Evolutionary conservation across 192 early-diverging fungal genomes (phyloP).

Genomic region (Umbelopsis sp.): DNA sequence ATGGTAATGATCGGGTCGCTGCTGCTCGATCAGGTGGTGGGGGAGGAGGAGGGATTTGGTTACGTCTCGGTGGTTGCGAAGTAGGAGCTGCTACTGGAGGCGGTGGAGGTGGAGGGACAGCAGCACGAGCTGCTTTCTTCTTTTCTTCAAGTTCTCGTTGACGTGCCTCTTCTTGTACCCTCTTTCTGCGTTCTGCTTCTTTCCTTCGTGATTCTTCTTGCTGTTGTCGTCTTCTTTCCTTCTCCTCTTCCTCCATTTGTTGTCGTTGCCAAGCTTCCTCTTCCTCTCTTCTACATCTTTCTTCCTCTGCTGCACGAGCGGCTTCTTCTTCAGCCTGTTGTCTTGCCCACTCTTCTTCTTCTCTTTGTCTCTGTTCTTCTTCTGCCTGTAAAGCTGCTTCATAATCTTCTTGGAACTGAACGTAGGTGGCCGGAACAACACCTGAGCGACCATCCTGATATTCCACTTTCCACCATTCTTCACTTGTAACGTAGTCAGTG

Average conservation of each 20-base stretch:
- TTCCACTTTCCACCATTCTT: conserved; percentile 89
- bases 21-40: conserved; percentile 22
- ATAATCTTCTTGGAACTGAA: conserved; percentile 32
- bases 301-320: conserved; percentile 19
- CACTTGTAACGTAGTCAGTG: conserved; percentile 77
- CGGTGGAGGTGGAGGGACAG: conserved; percentile 21
- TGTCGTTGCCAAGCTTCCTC: conserved; percentile 18
- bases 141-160: conserved; percentile 26
- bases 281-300: conserved; percentile 26
- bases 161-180: conserved; percentile 28
- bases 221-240: conserved; percentile 16
- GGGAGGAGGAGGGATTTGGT: conserved; percentile 33
- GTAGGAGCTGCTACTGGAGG: neutral
- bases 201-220: conserved; percentile 26
- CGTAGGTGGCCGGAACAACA: conserved; percentile 84
- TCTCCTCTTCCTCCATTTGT: conserved; percentile 16
- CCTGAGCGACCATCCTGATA: conserved; percentile 63
- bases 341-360: conserved; percentile 30
- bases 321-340: conserved; percentile 35
- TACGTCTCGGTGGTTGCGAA: conserved; percentile 19
- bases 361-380: conserved; percentile 12
- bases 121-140: conserved; percentile 22
- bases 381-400: conserved; percentile 15
- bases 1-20: neutral
- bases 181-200: conserved; percentile 24